Evolutionary conservation across 306 rosid genomes (phyloP).

Genomic region (Cicer bijugum): DNA sequence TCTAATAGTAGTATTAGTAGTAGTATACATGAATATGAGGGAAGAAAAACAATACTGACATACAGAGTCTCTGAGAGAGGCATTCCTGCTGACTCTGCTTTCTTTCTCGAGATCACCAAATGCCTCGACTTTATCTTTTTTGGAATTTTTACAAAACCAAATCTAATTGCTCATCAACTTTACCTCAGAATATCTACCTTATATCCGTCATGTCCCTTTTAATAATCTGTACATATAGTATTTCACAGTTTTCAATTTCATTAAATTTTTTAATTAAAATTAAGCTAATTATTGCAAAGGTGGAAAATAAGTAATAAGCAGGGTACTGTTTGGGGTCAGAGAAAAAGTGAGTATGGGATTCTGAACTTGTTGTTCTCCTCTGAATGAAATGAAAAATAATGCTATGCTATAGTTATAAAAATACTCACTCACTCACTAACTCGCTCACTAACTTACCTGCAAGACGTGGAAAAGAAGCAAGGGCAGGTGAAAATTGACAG

Average conservation of each 20-base stretch:
- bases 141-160: slow-evolving; percentile 54
- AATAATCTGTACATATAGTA: slow-evolving; percentile 4
- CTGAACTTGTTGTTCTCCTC: slow-evolving; percentile 52
- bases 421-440: not conserved
- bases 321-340: slow-evolving; percentile 4
- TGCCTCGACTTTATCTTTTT: slow-evolving; percentile 48
- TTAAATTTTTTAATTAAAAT: too few relatives aligned
- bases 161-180: slow-evolving; percentile 55
- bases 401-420: slow-evolving; percentile 41
- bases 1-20: too few relatives aligned
- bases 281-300: too few relatives aligned
- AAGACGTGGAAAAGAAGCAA: slow-evolving; percentile 86
- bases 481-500: slow-evolving; percentile 63
- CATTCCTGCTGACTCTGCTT: slow-evolving; percentile 26
- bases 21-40: too few relatives aligned
- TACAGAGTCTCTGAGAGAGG: not conserved
- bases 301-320: too few relatives aligned
- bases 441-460: not conserved
- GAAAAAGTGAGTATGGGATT: slow-evolving; percentile 55
- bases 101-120: slow-evolving; percentile 69
- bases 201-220: slow-evolving; percentile 49
- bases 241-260: not conserved
- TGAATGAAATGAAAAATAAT: slow-evolving; percentile 37
- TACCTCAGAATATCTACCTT: slow-evolving; percentile 49
- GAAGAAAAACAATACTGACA: too few relatives aligned